These are phyloP conservation scores for Gyromitra esculenta DNA, from an alignment of 2,329 filamentous ascomycete species.

Conservation along the genomic window DNA sequence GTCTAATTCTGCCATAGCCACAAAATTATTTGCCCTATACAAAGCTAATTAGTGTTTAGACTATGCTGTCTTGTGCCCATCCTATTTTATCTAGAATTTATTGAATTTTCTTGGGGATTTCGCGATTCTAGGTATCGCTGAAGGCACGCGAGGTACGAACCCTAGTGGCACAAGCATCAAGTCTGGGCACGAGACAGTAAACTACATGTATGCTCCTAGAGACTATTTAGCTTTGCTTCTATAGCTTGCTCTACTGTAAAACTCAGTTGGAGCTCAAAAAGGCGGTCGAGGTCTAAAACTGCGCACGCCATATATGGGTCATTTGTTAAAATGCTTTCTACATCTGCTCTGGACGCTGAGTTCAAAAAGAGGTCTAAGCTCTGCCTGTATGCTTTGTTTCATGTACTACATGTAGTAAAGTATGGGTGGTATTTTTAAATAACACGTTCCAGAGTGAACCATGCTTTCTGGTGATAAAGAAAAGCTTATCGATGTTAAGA, in stretches of 20 bases:
- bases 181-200: background rate
- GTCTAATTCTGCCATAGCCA: no score
- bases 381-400: background rate
- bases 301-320: background rate
- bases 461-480: slow-evolving; percentile 16
- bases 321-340: slow-evolving; percentile 1
- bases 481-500: background rate
- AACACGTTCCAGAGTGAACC: background rate
- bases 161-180: background rate
- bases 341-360: background rate
- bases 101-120: background rate
- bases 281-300: no score
- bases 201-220: no score
- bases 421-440: background rate
- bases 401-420: no score
- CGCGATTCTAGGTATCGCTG: background rate
- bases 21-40: no score
- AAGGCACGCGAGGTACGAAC: no score
- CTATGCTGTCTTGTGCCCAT: background rate
- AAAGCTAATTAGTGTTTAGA: no score
- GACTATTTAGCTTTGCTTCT: no score
- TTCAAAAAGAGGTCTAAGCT: background rate
- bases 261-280: no score
- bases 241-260: no score
- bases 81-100: background rate